A percentile compares a stretch with the other conserved stretches of the same genome.
Evolutionary conservation across 2,329 filamentous ascomycete species (phyloP).

Genomic region (Grosmannia clavigera): DNA sequence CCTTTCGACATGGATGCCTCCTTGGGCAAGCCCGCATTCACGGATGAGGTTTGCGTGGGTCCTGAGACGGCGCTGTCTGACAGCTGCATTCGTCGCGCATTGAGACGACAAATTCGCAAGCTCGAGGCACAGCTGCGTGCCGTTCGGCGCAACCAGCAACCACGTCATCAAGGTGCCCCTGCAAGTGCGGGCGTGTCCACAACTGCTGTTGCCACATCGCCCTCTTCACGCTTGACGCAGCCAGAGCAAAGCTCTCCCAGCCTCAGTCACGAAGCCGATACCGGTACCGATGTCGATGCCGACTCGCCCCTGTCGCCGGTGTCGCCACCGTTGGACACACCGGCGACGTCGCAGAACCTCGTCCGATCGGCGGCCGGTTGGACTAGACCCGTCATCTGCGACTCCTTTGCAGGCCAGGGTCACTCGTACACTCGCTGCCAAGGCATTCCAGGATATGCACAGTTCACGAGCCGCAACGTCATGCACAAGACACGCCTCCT

Average conservation of each 20-base stretch:
- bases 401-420: not conserved
- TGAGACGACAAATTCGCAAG: constrained; percentile 2
- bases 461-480: constrained; percentile 9
- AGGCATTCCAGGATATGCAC: not conserved
- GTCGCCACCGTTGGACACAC: not conserved
- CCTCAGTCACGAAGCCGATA: not conserved
- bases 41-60: not conserved
- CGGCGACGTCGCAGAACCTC: not conserved
- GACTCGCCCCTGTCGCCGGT: not conserved
- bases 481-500: constrained; percentile 39
- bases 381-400: not conserved
- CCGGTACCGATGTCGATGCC: not conserved
- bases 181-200: not conserved
- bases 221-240: not conserved
- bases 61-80: not conserved
- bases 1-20: not conserved
- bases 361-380: not conserved
- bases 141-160: not conserved
- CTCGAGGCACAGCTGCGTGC: constrained; percentile 2
- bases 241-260: not conserved
- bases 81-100: not conserved
- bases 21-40: not conserved
- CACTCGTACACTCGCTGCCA: not conserved
- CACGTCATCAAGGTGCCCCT: not conserved
- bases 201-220: not conserved